phyloP scores from a whole-genome alignment of 495 filamentous ascomycete species.

The Tuber borchii region DNA sequence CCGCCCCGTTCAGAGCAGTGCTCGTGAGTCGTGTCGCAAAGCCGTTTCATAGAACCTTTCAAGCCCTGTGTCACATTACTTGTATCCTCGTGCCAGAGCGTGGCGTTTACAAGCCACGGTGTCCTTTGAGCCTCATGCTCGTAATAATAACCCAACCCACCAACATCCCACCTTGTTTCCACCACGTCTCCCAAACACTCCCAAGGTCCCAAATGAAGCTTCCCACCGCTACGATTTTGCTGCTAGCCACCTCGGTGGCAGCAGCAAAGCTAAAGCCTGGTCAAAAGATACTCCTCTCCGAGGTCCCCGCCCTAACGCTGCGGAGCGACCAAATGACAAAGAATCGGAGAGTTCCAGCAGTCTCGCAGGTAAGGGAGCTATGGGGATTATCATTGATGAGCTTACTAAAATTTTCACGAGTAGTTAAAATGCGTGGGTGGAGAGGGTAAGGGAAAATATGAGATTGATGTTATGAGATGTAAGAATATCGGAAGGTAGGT shows the following conservation, averaged over 20 bases:
- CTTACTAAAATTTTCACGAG: not conserved
- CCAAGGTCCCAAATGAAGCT: not conserved
- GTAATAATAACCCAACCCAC: not conserved
- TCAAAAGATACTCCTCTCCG: slow-evolving; percentile 65
- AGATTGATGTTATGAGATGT: slow-evolving; percentile 78
- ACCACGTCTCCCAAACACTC: slow-evolving; percentile 6
- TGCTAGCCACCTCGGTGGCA: slow-evolving; percentile 33
- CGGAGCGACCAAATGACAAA: slow-evolving; percentile 57
- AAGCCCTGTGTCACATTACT: not conserved
- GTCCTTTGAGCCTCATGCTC: not conserved
- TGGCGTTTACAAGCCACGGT: not conserved
- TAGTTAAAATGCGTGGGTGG: slow-evolving; percentile 72
- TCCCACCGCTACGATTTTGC: slow-evolving; percentile 17
- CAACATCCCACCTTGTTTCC: slow-evolving; percentile 2
- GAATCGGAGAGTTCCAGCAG: slow-evolving; percentile 65
- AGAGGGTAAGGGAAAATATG: slow-evolving; percentile 56
- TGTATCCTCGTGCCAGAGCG: not conserved
- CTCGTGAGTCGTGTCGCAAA: not conserved
- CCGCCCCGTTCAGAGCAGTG: not conserved
- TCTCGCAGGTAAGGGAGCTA: slow-evolving; percentile 55
- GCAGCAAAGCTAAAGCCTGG: slow-evolving; percentile 46
- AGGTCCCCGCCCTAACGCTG: slow-evolving; percentile 72
- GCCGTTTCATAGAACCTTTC: not conserved
- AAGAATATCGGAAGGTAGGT: slow-evolving; percentile 61
- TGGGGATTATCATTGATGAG: not conserved